Evolutionary conservation across 139 green algal species (phyloP).

Genomic region (Eudorina sp.): DNA sequence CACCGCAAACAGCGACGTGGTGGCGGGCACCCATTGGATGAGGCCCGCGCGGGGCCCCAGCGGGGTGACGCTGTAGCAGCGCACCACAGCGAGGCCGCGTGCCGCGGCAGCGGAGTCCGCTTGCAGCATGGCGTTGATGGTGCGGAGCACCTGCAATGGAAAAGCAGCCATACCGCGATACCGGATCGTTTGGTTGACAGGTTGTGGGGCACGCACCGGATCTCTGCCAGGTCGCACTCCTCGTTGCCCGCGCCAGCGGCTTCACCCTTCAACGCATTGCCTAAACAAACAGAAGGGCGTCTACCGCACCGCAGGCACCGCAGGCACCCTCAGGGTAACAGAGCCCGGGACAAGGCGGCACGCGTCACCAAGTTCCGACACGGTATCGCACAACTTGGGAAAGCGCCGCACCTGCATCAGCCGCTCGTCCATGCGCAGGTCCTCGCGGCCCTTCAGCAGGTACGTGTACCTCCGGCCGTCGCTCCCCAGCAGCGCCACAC

Average conservation of each 20-base stretch:
- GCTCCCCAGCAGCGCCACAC: slow-evolving; percentile 77
- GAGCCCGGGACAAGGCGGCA: too few relatives aligned
- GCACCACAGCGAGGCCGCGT: slow-evolving; percentile 41
- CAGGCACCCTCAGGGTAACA: too few relatives aligned
- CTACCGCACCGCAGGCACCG: too few relatives aligned
- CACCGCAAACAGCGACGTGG: slow-evolving; percentile 83
- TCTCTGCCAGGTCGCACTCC: too few relatives aligned
- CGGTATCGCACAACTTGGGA: too few relatives aligned
- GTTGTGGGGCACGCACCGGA: too few relatives aligned
- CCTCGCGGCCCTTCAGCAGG: slow-evolving; percentile 93
- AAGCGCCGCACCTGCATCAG: slow-evolving; percentile 83
- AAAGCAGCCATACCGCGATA: not conserved
- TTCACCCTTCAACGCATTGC: too few relatives aligned
- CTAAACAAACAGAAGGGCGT: too few relatives aligned
- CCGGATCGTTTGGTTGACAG: too few relatives aligned
- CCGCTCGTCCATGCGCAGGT: slow-evolving; percentile 88
- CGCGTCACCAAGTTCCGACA: too few relatives aligned
- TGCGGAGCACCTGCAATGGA: slow-evolving; percentile 57
- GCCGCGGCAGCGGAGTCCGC: slow-evolving; percentile 38
- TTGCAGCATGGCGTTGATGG: slow-evolving; percentile 67
- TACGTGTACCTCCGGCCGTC: slow-evolving; percentile 82
- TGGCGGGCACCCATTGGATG: slow-evolving; percentile 88
- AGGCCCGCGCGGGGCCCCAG: slow-evolving; percentile 81
- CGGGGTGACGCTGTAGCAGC: slow-evolving; percentile 84
- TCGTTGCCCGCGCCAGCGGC: too few relatives aligned